Conservation (phyloP, 2,329 filamentous ascomycete genomes). For the Fusarium palustre region DNA sequence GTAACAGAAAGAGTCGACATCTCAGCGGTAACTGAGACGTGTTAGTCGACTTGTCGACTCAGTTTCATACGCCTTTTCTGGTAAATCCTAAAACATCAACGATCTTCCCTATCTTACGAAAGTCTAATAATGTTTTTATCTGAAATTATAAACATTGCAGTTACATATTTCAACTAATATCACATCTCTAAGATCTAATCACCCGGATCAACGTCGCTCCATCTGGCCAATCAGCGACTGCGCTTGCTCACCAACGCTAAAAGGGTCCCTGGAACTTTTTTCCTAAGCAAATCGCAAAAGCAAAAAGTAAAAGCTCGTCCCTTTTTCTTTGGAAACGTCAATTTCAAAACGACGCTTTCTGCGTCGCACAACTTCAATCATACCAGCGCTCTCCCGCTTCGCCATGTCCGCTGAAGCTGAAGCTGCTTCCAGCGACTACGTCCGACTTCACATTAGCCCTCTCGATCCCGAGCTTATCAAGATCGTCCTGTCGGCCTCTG, state of each 20-base stretch:
- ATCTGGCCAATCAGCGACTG: conserved; percentile 39
- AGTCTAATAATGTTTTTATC: conserved; percentile 15
- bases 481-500: conserved; percentile 75
- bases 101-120: not conserved
- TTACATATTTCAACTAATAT: not conserved
- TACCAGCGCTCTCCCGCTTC: conserved; percentile 22
- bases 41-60: conserved; percentile 21
- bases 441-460: conserved; percentile 84
- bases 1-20: conserved; percentile 28
- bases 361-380: conserved; percentile 37
- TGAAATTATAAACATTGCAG: not conserved
- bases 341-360: conserved; percentile 24
- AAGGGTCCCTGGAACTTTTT: conserved; percentile 42
- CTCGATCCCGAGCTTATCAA: conserved; percentile 80
- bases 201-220: conserved; percentile 46
- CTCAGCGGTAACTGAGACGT: conserved; percentile 41
- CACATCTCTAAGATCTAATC: not conserved
- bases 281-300: conserved; percentile 23
- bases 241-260: not conserved
- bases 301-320: conserved; percentile 31
- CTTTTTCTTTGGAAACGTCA: conserved; percentile 22
- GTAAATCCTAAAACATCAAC: conserved; percentile 3
- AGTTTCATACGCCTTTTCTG: conserved; percentile 9
- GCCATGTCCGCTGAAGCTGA: conserved; percentile 45
- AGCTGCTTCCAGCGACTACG: conserved; percentile 45